Evolutionary conservation across 306 rosid genomes (phyloP).

Genomic region (Dryas drummondii): DNA sequence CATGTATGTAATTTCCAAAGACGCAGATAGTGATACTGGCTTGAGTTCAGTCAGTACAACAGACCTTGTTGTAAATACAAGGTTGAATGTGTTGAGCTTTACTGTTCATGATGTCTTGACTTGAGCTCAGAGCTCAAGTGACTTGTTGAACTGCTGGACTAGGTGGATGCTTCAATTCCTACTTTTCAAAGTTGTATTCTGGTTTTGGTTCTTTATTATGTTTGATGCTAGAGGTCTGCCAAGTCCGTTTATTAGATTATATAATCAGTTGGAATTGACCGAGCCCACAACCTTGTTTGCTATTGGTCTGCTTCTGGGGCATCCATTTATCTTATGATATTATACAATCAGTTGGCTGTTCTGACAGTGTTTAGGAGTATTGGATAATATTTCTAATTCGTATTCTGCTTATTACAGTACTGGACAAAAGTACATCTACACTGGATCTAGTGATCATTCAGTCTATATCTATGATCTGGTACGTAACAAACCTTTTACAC

Average conservation of each 20-base stretch:
- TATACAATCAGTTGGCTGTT: not conserved
- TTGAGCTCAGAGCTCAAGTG: not conserved
- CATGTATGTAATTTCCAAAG: not conserved
- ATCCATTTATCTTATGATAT: not conserved
- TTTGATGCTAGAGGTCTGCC: not conserved
- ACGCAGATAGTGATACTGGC: not conserved
- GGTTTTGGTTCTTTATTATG: not conserved
- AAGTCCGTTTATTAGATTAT: not conserved
- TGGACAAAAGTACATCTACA: conserved; percentile 92
- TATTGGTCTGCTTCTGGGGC: not conserved
- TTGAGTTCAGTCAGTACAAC: not conserved
- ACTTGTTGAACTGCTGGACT: not conserved
- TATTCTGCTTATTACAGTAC: not conserved
- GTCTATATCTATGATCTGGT: conserved; percentile 91
- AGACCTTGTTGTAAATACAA: not conserved
- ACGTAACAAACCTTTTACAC: conserved; percentile 20
- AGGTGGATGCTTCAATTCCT: not conserved
- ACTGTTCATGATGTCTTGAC: not conserved
- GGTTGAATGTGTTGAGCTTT: not conserved
- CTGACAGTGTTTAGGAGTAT: not conserved
- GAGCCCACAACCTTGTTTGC: not conserved
- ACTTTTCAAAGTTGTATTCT: not conserved
- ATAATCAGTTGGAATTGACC: not conserved
- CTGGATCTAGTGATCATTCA: conserved; percentile 74
- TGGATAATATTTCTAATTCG: not conserved